phyloP scores from a whole-genome alignment of 192 early-diverging fungal species.

The Diversispora epigaea region DNA sequence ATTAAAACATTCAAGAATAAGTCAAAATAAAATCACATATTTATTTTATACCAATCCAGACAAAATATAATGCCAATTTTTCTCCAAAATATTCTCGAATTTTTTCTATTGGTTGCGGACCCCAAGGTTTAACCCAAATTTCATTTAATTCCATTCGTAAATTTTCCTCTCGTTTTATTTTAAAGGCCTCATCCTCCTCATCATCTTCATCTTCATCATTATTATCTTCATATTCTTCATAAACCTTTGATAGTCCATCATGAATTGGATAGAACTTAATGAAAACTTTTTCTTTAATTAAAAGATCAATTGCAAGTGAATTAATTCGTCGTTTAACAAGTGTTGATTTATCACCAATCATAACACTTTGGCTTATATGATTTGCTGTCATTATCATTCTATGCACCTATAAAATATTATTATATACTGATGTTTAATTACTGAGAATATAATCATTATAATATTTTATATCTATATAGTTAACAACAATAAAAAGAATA shows the following conservation, averaged over 20 bases:
- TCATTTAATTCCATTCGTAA: conserved; percentile 45
- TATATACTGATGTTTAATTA: background rate
- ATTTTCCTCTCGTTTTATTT: conserved; percentile 36
- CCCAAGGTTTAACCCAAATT: conserved; percentile 42
- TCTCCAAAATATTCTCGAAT: conserved; percentile 67
- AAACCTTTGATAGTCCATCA: conserved; percentile 50
- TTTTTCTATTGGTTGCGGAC: conserved; percentile 45
- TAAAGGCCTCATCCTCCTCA: background rate
- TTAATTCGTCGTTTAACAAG: conserved; percentile 33
- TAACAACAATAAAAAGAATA: background rate
- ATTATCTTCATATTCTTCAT: background rate
- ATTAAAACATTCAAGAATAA: too few species aligned
- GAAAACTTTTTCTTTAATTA: conserved; percentile 47
- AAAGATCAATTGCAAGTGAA: conserved; percentile 46
- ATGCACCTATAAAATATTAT: background rate
- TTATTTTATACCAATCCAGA: conserved; percentile 50
- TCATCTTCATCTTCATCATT: background rate
- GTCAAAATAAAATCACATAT: too few species aligned
- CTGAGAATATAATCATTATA: background rate
- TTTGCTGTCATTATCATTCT: conserved; percentile 20
- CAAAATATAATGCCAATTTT: conserved; percentile 66
- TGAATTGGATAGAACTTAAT: conserved; percentile 55
- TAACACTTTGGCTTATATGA: background rate
- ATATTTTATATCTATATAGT: background rate
- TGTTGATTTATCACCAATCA: background rate